These are phyloP conservation scores for Boletus eberwhitei DNA, from an alignment of 768 basidiomycete genomes.

Conservation along the genomic window DNA sequence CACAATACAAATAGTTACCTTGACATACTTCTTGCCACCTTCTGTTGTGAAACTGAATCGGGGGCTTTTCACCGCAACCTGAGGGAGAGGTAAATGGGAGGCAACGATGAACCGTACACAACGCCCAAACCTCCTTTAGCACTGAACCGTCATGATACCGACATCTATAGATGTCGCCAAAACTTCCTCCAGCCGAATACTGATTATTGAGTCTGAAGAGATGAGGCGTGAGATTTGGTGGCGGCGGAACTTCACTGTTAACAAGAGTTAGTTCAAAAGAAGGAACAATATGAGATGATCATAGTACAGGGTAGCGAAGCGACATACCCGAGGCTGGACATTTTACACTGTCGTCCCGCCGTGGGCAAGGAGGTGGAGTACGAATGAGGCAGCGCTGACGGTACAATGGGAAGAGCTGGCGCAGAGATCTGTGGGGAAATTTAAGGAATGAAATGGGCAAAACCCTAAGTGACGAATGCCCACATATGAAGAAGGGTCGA, in stretches of 20 bases:
- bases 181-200: conserved; percentile 5
- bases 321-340: not conserved
- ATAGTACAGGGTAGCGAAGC: too few relatives aligned
- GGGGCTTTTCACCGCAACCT: conserved; percentile 21
- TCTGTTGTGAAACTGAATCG: conserved; percentile 1
- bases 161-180: conserved; percentile 15
- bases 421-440: too few relatives aligned
- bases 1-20: not conserved
- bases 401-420: too few relatives aligned
- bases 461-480: too few relatives aligned
- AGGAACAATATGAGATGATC: not conserved
- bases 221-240: conserved; percentile 8
- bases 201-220: not conserved
- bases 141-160: not conserved
- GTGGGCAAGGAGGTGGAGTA: too few relatives aligned
- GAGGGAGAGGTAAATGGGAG: not conserved
- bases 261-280: not conserved
- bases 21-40: not conserved
- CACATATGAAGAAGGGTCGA: too few relatives aligned
- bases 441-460: too few relatives aligned
- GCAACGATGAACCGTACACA: not conserved
- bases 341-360: too few relatives aligned
- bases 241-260: not conserved
- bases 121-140: conserved; percentile 2
- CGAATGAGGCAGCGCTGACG: too few relatives aligned